Evolutionary conservation across 2,329 filamentous ascomycete genomes (phyloP).

Genomic region (Ophiostoma pallidulum): DNA sequence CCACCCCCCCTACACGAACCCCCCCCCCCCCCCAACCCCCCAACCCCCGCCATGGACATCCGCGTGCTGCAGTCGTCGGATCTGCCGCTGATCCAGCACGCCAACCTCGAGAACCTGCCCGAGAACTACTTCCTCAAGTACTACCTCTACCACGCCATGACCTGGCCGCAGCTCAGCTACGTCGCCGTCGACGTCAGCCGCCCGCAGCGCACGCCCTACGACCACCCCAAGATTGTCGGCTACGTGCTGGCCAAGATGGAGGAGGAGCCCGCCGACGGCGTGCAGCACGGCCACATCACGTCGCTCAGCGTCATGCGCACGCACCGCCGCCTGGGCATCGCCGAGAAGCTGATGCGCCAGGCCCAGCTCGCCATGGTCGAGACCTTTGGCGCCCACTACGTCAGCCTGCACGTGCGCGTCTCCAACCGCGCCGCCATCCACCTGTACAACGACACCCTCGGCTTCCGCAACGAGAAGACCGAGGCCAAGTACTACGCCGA

Average conservation of each 20-base stretch:
- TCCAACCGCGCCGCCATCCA: slow-evolving; percentile 86
- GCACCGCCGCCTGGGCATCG: slow-evolving; percentile 80
- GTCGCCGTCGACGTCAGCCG: slow-evolving; percentile 88
- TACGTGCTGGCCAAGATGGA: slow-evolving; percentile 99
- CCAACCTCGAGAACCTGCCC: slow-evolving; percentile 96
- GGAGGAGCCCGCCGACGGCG: slow-evolving; percentile 84
- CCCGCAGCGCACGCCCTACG: slow-evolving; percentile 66
- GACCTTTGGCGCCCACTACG: slow-evolving; percentile 82
- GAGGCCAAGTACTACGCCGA: slow-evolving; percentile 94
- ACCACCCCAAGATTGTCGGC: slow-evolving; percentile 94
- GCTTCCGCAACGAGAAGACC: slow-evolving; percentile 79
- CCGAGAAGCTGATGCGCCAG: slow-evolving; percentile 96
- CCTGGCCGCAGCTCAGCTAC: slow-evolving; percentile 95
- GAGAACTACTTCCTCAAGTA: slow-evolving; percentile 99
- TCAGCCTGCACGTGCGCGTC: slow-evolving; percentile 90
- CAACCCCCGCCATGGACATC: slow-evolving; percentile 64
- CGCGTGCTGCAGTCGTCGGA: slow-evolving; percentile 73
- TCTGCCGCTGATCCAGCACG: slow-evolving; percentile 89
- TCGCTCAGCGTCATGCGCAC: slow-evolving; percentile 93
- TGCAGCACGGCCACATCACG: slow-evolving; percentile 94
- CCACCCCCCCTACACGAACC: background rate
- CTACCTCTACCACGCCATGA: slow-evolving; percentile 97
- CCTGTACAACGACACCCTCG: slow-evolving; percentile 85
- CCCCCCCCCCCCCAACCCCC: background rate
- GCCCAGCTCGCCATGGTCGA: slow-evolving; percentile 96